Conservation (phyloP, 306 rosid genomes). For the Cicer bijugum region DNA sequence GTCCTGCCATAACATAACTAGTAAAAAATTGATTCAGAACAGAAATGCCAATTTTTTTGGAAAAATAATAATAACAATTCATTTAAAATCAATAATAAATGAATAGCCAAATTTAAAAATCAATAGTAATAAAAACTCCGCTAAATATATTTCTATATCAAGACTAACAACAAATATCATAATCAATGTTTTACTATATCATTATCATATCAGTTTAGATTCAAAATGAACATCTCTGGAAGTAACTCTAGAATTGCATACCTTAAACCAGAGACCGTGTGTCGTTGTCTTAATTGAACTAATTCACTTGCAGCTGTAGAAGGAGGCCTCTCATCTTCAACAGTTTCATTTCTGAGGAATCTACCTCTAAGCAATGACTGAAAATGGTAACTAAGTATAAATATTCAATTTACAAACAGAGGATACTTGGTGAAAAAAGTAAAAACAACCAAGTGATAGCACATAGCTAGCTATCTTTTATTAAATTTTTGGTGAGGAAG, state of each 20-base stretch:
- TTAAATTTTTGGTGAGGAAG: background rate
- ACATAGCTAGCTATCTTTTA: constrained; percentile 19
- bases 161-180: constrained; percentile 3
- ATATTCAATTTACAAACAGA: constrained; percentile 41
- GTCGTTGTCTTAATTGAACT: constrained; percentile 89
- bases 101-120: background rate
- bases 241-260: constrained; percentile 46
- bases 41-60: constrained; percentile 14
- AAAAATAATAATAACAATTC: constrained; percentile 3
- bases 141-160: background rate
- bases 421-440: constrained; percentile 18
- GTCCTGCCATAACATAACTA: constrained; percentile 10
- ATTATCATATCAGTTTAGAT: constrained; percentile 2
- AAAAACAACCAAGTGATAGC: background rate
- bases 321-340: constrained; percentile 92
- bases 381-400: constrained; percentile 50
- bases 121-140: no score
- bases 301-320: constrained; percentile 87
- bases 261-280: constrained; percentile 97
- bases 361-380: constrained; percentile 99
- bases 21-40: background rate
- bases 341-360: constrained; percentile 91
- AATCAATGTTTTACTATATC: background rate
- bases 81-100: background rate
- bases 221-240: constrained; percentile 22